These are phyloP conservation scores for Friedmanniomyces endolithicus DNA, from an alignment of 495 filamentous ascomycete genomes.

Conservation along the genomic window DNA sequence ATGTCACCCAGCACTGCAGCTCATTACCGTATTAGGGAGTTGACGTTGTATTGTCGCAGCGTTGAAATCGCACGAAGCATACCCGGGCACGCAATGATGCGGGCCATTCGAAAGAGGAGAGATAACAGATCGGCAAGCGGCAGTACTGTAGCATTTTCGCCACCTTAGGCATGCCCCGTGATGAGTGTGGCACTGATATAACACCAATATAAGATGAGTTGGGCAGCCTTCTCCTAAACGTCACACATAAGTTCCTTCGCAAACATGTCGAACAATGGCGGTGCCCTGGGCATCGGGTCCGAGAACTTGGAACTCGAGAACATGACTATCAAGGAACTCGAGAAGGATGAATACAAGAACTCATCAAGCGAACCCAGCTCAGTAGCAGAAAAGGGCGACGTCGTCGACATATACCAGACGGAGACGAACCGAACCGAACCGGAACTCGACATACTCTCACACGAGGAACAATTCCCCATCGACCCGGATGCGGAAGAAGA, in stretches of 20 bases:
- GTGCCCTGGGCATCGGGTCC: slow-evolving; percentile 5
- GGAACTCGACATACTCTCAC: neutral
- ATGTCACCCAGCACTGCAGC: neutral
- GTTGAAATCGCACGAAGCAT: neutral
- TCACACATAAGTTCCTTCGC: neutral
- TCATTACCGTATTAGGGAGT: neutral
- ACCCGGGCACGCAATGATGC: neutral
- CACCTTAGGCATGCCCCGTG: neutral
- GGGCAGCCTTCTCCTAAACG: neutral
- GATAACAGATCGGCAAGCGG: neutral
- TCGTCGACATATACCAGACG: neutral
- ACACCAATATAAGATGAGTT: neutral
- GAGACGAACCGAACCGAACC: neutral
- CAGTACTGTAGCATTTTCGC: neutral
- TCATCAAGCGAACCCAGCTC: slow-evolving; percentile 6
- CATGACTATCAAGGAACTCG: slow-evolving; percentile 3
- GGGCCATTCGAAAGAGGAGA: neutral
- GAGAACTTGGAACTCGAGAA: neutral
- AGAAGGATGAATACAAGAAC: slow-evolving; percentile 2
- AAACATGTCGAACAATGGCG: slow-evolving; percentile 2
- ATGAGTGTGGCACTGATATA: neutral
- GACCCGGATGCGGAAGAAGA: slow-evolving; percentile 10
- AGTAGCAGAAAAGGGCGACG: slow-evolving; percentile 3
- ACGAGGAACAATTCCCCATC: slow-evolving; percentile 13
- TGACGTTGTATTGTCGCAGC: neutral